phyloP scores from a whole-genome alignment of 1,284 basidiomycete species.

The Trametes polyzona region DNA sequence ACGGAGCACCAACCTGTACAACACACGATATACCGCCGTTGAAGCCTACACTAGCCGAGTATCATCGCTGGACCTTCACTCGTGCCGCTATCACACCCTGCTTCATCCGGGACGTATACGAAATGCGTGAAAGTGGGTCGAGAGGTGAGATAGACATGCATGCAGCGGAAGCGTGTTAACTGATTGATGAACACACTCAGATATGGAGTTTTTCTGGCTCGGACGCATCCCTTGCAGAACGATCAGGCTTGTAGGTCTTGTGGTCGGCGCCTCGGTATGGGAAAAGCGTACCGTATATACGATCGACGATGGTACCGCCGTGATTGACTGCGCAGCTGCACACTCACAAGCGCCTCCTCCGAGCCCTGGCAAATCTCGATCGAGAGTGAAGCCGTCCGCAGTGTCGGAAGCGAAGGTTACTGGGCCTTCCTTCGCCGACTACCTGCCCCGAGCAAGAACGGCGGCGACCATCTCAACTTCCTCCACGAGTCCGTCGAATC shows the following conservation, averaged over 20 bases:
- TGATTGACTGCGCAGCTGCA: constrained; percentile 63
- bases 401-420: neutral
- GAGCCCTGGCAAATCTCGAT: constrained; percentile 13
- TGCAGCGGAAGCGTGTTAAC: too few species aligned
- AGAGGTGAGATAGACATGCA: too few species aligned
- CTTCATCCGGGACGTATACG: constrained; percentile 60
- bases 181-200: constrained; percentile 7
- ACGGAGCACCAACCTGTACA: neutral
- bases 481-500: neutral
- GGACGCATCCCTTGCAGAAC: constrained; percentile 71
- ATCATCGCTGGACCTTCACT: constrained; percentile 66
- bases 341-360: constrained; percentile 29
- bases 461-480: neutral
- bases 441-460: constrained; percentile 10
- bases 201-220: constrained; percentile 67
- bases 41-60: constrained; percentile 16
- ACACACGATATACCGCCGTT: neutral
- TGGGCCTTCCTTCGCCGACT: constrained; percentile 16
- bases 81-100: constrained; percentile 63
- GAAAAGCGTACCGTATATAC: constrained; percentile 62
- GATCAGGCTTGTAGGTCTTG: constrained; percentile 60
- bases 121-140: constrained; percentile 49
- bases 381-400: neutral
- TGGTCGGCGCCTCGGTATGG: constrained; percentile 63
- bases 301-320: constrained; percentile 77